A percentile compares a stretch with the other conserved stretches of the same genome.
phyloP scores from a whole-genome alignment of 257 asterid genomes.

The Verbena officinalis region DNA sequence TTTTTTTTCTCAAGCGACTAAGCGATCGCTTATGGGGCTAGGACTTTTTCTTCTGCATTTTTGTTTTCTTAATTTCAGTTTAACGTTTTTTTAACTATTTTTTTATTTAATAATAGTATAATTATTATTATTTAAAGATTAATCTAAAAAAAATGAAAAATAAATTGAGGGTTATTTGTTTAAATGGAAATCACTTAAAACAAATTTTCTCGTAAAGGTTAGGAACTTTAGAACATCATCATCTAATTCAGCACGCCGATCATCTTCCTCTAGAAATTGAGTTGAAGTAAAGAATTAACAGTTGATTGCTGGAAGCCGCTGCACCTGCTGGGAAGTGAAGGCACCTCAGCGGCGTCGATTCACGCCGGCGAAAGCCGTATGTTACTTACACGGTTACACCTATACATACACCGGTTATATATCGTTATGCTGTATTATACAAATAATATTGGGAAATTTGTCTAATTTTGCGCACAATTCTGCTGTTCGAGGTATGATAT shows the following conservation, averaged over 20 bases:
- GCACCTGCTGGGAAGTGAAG: neutral
- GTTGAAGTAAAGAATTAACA: neutral
- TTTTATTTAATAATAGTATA: too few species aligned
- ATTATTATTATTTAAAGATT: too few species aligned
- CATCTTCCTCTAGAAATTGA: neutral
- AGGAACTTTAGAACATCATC: neutral
- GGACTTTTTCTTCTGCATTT: too few species aligned
- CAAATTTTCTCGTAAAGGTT: too few species aligned
- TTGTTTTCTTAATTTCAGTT: too few species aligned
- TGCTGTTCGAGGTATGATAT: neutral
- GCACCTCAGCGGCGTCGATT: conserved; percentile 7
- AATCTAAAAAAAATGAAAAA: too few species aligned
- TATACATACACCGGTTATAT: neutral
- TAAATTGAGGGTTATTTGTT: too few species aligned
- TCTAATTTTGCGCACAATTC: neutral
- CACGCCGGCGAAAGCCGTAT: conserved; percentile 22
- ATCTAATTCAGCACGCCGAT: neutral
- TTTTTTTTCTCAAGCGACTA: too few species aligned
- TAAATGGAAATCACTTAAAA: too few species aligned
- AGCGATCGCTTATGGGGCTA: too few species aligned
- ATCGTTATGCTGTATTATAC: neutral
- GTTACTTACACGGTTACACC: neutral
- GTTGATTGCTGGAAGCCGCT: too few species aligned
- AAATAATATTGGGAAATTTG: neutral
- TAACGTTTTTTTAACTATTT: too few species aligned